Conservation (phyloP, 2,329 filamentous ascomycete genomes). For the Neonectria neomacrospora region DNA sequence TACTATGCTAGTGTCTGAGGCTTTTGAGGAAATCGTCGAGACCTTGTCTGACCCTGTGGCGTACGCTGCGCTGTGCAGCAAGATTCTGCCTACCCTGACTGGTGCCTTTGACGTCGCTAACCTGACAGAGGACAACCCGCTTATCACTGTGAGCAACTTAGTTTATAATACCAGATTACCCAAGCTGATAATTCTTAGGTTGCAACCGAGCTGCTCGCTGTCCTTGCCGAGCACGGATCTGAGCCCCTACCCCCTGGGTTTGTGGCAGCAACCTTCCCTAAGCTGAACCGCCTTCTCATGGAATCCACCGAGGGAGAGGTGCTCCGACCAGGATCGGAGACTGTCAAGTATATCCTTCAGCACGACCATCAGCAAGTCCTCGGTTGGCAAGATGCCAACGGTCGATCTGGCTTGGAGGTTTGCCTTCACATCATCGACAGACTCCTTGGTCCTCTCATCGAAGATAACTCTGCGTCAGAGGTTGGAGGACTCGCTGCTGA, state of each 20-base stretch:
- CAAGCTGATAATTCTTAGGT: slow-evolving; percentile 58
- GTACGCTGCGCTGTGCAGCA: slow-evolving; percentile 83
- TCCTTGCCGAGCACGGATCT: slow-evolving; percentile 83
- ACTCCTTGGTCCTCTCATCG: slow-evolving; percentile 82
- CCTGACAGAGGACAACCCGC: slow-evolving; percentile 83
- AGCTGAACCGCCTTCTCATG: slow-evolving; percentile 84
- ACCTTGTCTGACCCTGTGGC: slow-evolving; percentile 73
- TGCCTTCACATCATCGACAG: slow-evolving; percentile 93
- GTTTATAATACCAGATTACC: neutral
- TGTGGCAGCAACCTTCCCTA: slow-evolving; percentile 85
- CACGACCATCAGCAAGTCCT: slow-evolving; percentile 93
- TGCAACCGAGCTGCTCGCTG: slow-evolving; percentile 84
- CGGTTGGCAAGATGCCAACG: slow-evolving; percentile 82
- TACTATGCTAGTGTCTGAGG: slow-evolving; percentile 86
- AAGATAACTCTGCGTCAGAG: slow-evolving; percentile 94
- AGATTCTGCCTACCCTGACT: slow-evolving; percentile 87
- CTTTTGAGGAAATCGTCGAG: slow-evolving; percentile 87
- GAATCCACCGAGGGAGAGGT: slow-evolving; percentile 88
- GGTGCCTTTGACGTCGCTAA: slow-evolving; percentile 90
- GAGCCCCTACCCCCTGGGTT: slow-evolving; percentile 90
- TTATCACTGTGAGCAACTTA: slow-evolving; percentile 72
- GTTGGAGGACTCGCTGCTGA: slow-evolving; percentile 94
- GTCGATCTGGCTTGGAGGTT: slow-evolving; percentile 86
- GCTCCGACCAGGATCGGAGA: slow-evolving; percentile 84
- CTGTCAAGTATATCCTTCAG: slow-evolving; percentile 87